A percentile compares a stretch with the other conserved stretches of the same genome.
These are phyloP conservation scores for Acacia melanoxylon DNA, from an alignment of 306 rosid species.

Conservation along the genomic window DNA sequence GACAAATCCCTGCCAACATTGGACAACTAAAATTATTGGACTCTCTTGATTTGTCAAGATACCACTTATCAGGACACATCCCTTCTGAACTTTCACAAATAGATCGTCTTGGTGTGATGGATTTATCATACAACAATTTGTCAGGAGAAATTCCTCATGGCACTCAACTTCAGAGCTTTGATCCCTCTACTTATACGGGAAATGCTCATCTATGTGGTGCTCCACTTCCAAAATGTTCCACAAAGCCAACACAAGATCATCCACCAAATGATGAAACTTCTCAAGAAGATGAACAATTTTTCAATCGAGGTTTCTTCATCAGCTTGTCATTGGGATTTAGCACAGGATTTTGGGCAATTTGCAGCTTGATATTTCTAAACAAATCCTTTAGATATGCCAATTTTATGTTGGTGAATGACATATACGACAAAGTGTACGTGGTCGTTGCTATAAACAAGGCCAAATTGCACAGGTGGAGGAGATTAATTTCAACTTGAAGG, in stretches of 20 bases:
- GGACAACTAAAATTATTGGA: background rate
- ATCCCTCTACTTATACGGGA: background rate
- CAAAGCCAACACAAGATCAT: background rate
- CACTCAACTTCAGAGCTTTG: background rate
- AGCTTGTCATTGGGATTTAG: background rate
- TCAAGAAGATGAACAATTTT: background rate
- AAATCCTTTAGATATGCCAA: background rate
- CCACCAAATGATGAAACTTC: background rate
- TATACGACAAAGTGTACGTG: background rate
- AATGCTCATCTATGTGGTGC: conserved; percentile 53
- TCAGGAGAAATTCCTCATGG: background rate
- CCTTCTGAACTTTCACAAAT: background rate
- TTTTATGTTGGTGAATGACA: background rate
- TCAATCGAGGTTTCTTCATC: background rate
- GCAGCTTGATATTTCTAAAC: background rate
- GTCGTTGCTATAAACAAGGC: background rate
- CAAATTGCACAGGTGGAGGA: background rate
- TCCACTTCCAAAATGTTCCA: background rate
- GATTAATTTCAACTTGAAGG: background rate
- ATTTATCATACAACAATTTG: background rate
- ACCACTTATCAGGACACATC: background rate
- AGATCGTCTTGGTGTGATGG: background rate
- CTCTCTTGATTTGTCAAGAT: background rate
- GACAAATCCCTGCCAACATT: background rate
- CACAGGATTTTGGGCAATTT: background rate